Conservation (phyloP, 768 basidiomycete species). For the Termitomyces sp. region DNA sequence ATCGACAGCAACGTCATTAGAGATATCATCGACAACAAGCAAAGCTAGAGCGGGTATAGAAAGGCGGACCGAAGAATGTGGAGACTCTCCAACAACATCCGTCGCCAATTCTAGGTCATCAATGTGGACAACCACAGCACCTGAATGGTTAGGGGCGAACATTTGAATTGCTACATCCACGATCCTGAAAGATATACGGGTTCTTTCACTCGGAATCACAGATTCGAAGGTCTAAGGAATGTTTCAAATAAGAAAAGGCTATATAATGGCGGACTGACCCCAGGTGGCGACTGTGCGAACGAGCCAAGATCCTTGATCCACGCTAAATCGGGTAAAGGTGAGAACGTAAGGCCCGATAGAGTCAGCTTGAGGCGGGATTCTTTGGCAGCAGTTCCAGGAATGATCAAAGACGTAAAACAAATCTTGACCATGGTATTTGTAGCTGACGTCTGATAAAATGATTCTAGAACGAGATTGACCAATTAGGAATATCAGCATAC, state of each 20-base stretch:
- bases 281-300: conserved; percentile 82
- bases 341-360: conserved; percentile 58
- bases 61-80: conserved; percentile 47
- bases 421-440: conserved; percentile 53
- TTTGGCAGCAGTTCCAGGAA: conserved; percentile 62
- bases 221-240: conserved; percentile 73
- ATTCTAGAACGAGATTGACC: neutral
- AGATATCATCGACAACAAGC: conserved; percentile 32
- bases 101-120: conserved; percentile 67
- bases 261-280: conserved; percentile 44
- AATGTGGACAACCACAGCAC: conserved; percentile 61
- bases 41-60: conserved; percentile 43
- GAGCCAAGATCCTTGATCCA: conserved; percentile 56
- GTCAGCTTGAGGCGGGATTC: conserved; percentile 68
- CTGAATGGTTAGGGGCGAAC: conserved; percentile 50
- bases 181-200: conserved; percentile 59
- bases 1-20: conserved; percentile 18
- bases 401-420: conserved; percentile 57
- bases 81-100: conserved; percentile 63
- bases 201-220: conserved; percentile 86
- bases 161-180: conserved; percentile 61
- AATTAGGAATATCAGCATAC: conserved; percentile 30
- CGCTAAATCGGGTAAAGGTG: conserved; percentile 51
- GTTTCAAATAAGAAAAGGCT: neutral
- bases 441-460: conserved; percentile 31